A percentile compares a stretch with the other conserved stretches of the same genome.
Evolutionary conservation across 2,329 filamentous ascomycete genomes (phyloP).

Genomic region (Pseudocercospora macadamiae): DNA sequence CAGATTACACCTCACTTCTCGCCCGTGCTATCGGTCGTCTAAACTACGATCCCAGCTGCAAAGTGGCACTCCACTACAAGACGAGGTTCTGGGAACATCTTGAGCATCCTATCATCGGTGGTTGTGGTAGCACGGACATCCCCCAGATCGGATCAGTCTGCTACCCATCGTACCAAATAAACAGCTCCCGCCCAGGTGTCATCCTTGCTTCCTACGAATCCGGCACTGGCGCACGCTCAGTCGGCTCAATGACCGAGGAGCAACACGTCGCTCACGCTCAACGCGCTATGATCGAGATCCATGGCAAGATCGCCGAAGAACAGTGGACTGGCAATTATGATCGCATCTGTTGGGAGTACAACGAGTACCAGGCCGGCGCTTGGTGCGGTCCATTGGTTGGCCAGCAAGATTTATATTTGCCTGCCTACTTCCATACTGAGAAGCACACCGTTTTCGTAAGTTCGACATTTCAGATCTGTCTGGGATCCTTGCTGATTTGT

Average conservation of each 20-base stretch:
- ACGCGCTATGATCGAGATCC: conserved; percentile 69
- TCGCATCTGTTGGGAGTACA: conserved; percentile 66
- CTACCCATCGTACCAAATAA: conserved; percentile 70
- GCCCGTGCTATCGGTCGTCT: conserved; percentile 52
- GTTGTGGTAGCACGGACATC: conserved; percentile 64
- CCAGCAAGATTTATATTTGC: conserved; percentile 70
- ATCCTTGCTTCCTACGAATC: conserved; percentile 64
- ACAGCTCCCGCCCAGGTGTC: conserved; percentile 63
- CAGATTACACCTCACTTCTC: conserved; percentile 55
- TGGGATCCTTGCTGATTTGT: too few relatives aligned
- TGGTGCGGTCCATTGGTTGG: conserved; percentile 63
- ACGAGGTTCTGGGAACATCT: conserved; percentile 65
- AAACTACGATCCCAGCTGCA: conserved; percentile 56
- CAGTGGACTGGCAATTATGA: conserved; percentile 69
- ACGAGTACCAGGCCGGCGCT: conserved; percentile 63
- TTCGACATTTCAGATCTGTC: too few relatives aligned
- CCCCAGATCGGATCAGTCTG: conserved; percentile 64
- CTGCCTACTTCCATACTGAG: conserved; percentile 73
- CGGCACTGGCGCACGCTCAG: conserved; percentile 49
- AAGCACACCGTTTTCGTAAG: conserved; percentile 69
- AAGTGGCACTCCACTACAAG: conserved; percentile 68
- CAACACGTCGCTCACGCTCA: conserved; percentile 67
- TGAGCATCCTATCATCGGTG: conserved; percentile 62
- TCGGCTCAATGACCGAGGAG: conserved; percentile 55
- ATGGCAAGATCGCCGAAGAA: conserved; percentile 61